Conservation (phyloP, 164 flowering plant genomes). For the Sextonia rubra region DNA sequence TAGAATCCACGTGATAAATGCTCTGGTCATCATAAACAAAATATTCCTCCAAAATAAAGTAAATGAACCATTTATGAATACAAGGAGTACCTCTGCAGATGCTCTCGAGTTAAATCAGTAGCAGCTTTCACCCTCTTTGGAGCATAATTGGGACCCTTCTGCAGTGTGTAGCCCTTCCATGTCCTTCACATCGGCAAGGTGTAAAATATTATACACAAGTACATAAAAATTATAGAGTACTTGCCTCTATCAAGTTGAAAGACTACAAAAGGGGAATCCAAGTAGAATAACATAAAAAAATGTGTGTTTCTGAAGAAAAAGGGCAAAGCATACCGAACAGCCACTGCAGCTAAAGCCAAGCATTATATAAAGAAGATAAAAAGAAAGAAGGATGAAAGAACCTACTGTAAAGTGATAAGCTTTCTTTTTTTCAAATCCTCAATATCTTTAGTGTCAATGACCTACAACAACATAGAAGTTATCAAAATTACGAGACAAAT, state of each 20-base stretch:
- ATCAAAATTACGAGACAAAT: background rate
- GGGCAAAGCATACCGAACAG: too few relatives aligned
- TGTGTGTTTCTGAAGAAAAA: too few relatives aligned
- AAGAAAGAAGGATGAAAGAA: background rate
- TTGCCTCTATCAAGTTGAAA: too few relatives aligned
- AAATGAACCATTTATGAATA: background rate
- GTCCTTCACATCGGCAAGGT: too few relatives aligned
- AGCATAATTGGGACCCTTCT: conserved; percentile 78
- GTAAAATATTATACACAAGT: too few relatives aligned
- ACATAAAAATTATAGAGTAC: too few relatives aligned
- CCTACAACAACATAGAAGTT: background rate
- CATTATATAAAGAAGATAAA: too few relatives aligned
- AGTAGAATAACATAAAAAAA: too few relatives aligned
- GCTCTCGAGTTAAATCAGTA: conserved; percentile 81
- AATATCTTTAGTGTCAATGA: background rate
- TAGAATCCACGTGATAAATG: background rate
- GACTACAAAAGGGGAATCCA: too few relatives aligned
- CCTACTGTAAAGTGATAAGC: background rate
- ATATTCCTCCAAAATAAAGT: background rate
- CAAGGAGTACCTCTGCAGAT: conserved; percentile 61
- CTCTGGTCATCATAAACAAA: background rate
- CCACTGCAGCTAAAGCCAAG: too few relatives aligned
- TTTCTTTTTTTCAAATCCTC: background rate
- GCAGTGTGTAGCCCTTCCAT: conserved; percentile 53
- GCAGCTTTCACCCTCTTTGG: conserved; percentile 70